Conservation (phyloP, 1,284 basidiomycete species). For the Clitocybe nebularis region DNA sequence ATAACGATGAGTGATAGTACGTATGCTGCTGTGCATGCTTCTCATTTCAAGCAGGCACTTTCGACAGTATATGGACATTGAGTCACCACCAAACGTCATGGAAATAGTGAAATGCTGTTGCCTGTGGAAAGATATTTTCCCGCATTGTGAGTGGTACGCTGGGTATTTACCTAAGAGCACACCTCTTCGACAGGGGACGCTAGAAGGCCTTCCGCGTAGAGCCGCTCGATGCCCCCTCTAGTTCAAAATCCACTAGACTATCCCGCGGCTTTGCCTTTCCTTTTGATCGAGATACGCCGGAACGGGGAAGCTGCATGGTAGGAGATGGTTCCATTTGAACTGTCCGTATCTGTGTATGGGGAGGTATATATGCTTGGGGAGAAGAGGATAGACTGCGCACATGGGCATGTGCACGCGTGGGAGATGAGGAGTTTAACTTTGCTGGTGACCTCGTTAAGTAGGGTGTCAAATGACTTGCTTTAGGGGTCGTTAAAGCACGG, state of each 20-base stretch:
- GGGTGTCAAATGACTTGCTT: constrained; percentile 13
- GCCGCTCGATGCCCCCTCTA: constrained; percentile 7
- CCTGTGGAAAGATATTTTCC: too few relatives aligned
- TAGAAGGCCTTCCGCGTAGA: too few relatives aligned
- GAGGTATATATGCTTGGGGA: constrained; percentile 21
- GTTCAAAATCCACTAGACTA: constrained; percentile 14
- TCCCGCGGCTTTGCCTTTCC: constrained; percentile 2
- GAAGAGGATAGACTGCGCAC: constrained; percentile 14
- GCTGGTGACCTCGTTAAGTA: background rate
- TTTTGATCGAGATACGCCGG: constrained; percentile 17
- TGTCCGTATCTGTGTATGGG: constrained; percentile 34
- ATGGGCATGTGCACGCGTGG: constrained; percentile 11
- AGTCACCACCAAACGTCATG: too few relatives aligned
- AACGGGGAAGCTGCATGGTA: constrained; percentile 42
- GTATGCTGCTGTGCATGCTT: too few relatives aligned
- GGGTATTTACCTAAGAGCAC: too few relatives aligned
- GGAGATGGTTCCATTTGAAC: constrained; percentile 51
- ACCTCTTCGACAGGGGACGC: too few relatives aligned
- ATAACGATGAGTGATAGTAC: too few relatives aligned
- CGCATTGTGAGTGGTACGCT: too few relatives aligned
- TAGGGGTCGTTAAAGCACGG: constrained; percentile 15
- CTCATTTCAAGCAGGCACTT: too few relatives aligned
- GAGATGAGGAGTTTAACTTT: constrained; percentile 1
- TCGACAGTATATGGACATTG: too few relatives aligned
- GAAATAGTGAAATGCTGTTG: too few relatives aligned